These are phyloP conservation scores for Cryptosporidium canis DNA, from an alignment of 169 alveolate genomes.

Conservation along the genomic window DNA sequence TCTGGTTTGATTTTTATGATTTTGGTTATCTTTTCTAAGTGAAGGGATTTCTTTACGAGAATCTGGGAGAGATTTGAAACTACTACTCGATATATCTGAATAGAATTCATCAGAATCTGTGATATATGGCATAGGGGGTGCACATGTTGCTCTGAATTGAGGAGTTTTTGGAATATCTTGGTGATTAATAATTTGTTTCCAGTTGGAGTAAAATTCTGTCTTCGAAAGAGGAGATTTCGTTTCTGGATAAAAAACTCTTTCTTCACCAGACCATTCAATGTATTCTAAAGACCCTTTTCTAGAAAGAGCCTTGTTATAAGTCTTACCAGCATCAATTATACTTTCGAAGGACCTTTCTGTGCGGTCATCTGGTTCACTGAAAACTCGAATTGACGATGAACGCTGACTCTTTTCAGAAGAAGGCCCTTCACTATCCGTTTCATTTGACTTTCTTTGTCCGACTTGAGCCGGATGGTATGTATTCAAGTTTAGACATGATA, in stretches of 20 bases:
- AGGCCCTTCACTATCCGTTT: not conserved
- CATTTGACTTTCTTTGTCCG: not conserved
- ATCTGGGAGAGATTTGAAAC: conserved; percentile 11
- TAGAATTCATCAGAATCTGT: conserved; percentile 10
- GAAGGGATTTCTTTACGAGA: not conserved
- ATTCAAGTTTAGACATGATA: conserved; percentile 1
- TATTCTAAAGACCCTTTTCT: conserved; percentile 1
- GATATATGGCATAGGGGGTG: not conserved
- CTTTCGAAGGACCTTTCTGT: conserved; percentile 5
- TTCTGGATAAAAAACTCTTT: conserved; percentile 10
- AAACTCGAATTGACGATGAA: not conserved
- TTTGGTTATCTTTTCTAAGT: not conserved
- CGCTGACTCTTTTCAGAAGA: not conserved
- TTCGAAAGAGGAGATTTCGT: not conserved
- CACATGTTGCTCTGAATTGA: not conserved
- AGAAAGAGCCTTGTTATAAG: not conserved
- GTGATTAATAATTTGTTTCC: conserved; percentile 5
- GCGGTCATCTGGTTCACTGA: conserved; percentile 18
- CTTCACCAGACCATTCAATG: conserved; percentile 57
- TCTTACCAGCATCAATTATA: not conserved
- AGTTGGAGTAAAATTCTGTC: conserved; percentile 19
- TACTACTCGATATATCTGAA: not conserved
- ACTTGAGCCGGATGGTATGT: not conserved
- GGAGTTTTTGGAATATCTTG: conserved; percentile 67
- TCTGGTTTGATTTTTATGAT: not conserved